phyloP scores from a whole-genome alignment of 441 rosid species.

The Biscutella laevigata region DNA sequence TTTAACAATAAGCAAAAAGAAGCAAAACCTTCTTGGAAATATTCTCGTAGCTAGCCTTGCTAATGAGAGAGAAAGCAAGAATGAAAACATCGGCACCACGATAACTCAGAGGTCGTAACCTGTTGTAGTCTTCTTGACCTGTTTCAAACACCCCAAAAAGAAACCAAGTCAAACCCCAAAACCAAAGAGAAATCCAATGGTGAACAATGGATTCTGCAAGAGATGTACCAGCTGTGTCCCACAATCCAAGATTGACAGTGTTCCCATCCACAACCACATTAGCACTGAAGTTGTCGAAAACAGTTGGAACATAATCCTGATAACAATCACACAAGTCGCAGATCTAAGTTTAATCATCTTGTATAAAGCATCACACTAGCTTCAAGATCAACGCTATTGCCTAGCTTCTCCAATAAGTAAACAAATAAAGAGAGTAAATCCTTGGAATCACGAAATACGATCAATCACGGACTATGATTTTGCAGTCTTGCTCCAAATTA shows the following conservation, averaged over 20 bases:
- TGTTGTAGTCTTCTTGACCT: slow-evolving; percentile 64
- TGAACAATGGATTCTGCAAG: too few species aligned
- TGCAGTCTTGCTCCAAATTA: too few species aligned
- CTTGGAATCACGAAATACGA: background rate
- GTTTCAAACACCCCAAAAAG: slow-evolving; percentile 2
- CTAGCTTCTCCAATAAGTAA: background rate
- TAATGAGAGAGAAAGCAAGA: slow-evolving; percentile 55
- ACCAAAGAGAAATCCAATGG: background rate
- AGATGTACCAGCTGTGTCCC: slow-evolving; percentile 75
- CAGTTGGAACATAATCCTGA: slow-evolving; percentile 64
- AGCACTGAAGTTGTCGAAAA: slow-evolving; percentile 56
- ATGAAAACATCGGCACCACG: slow-evolving; percentile 63
- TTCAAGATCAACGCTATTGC: background rate
- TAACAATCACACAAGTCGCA: background rate
- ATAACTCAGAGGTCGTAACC: slow-evolving; percentile 58
- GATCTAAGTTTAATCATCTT: background rate
- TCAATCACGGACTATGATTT: too few species aligned
- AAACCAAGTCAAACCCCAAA: background rate
- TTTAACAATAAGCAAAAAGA: background rate
- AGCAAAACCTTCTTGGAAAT: slow-evolving; percentile 43
- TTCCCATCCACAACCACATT: slow-evolving; percentile 51
- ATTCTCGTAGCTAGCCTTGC: slow-evolving; percentile 64
- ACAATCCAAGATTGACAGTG: slow-evolving; percentile 50
- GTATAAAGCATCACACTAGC: background rate
- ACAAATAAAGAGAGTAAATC: background rate